These are phyloP conservation scores for Neonectria punicea DNA, from an alignment of 2,329 filamentous ascomycete species.

Conservation along the genomic window DNA sequence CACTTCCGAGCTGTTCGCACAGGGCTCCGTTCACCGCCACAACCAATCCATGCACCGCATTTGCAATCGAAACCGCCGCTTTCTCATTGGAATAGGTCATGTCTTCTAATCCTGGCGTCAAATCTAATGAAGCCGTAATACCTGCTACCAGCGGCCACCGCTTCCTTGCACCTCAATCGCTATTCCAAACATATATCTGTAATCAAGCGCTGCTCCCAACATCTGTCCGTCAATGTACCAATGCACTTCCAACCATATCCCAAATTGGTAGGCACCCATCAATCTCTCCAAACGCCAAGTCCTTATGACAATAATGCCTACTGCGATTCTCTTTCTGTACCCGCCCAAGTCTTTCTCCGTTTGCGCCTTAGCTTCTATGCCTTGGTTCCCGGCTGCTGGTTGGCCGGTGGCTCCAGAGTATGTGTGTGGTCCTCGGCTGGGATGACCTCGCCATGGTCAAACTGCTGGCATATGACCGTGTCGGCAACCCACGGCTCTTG, in stretches of 20 bases:
- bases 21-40: not conserved
- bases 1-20: not conserved
- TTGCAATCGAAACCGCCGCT: conserved; percentile 8
- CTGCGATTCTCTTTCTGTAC: not conserved
- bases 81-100: conserved; percentile 2
- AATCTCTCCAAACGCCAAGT: conserved; percentile 40
- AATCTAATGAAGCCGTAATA: conserved; percentile 23
- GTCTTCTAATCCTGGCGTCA: not conserved
- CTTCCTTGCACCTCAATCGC: conserved; percentile 32
- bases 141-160: conserved; percentile 14
- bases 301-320: conserved; percentile 17
- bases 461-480: conserved; percentile 84
- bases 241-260: conserved; percentile 29
- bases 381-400: conserved; percentile 48
- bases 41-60: conserved; percentile 16
- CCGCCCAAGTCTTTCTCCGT: conserved; percentile 1
- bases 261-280: conserved; percentile 18
- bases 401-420: conserved; percentile 78
- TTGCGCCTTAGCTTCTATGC: conserved; percentile 21
- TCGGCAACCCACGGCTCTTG: conserved; percentile 90
- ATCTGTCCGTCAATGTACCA: conserved; percentile 28
- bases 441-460: conserved; percentile 74
- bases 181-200: conserved; percentile 40
- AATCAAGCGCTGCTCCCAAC: conserved; percentile 28
- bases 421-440: conserved; percentile 83